Evolutionary conservation across 2,329 filamentous ascomycete genomes (phyloP), one percentile per base, ranked within the genome.

Genomic region (Botryotinia calthae): DNA sequence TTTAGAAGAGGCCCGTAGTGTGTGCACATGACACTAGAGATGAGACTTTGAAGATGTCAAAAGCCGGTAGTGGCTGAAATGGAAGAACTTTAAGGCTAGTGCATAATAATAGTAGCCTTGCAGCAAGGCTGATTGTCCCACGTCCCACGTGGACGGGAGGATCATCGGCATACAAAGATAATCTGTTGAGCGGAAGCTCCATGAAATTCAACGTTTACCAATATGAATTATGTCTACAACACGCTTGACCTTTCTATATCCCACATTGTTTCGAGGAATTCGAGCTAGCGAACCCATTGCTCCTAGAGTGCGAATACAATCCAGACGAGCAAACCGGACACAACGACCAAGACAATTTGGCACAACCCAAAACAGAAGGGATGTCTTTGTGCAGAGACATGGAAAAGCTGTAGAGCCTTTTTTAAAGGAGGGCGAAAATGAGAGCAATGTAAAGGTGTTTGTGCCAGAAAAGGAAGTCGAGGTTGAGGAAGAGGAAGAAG

Each of bases 231-330:
- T 93, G 89, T 86, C 90, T 75, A 85, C 87, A 37, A 83, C 85
- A 74, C 86, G 90, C 78, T 84, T 93, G 74, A 87, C 88, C 25
- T 93, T 93, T 78, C 84, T 93, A 28, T 93, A 92, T 77, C 90
- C 91, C 63, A 88, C 89, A 76, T 82, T 93, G 71, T 87, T 91
- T 81, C 88, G 89, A 71, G 84, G 86, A 25, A 81, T 86, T 75
- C 84, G 86, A 75, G 77, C 80, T 75, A 79, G 81, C 81, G 79
- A 88, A 82, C 80, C 84, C 81, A 58, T 83, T 75, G 44, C 81
- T 37, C 82, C 84, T 80, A 83, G 77, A 72, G 73, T 76, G 71
- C 76, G 76, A 74, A 74, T 76, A 80, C 76, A 79, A 76, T 78
- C 76, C 51, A 74, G 71, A 73, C 63, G 70, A 70, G 76, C 73